A percentile compares a stretch with the other conserved stretches of the same genome.
These are phyloP conservation scores for Raddia distichophylla DNA, from an alignment of 176 grass and related monocot species.

Conservation along the genomic window DNA sequence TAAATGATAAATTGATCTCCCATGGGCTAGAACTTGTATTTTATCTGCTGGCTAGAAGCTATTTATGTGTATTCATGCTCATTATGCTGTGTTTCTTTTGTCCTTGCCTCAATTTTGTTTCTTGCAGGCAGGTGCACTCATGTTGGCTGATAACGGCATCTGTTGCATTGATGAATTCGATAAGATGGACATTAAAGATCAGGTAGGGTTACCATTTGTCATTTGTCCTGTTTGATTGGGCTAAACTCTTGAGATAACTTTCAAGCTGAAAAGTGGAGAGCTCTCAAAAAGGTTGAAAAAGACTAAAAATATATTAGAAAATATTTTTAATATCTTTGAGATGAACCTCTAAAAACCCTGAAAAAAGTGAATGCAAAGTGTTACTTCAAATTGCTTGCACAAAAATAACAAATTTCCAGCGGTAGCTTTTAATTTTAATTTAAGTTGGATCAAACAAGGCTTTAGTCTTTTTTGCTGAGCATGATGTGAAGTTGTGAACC, in stretches of 20 bases:
- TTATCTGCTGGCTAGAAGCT: slow-evolving; percentile 1
- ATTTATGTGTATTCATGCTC: background rate
- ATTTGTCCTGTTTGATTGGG: background rate
- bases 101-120: slow-evolving; percentile 24
- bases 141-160: slow-evolving; percentile 97
- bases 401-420: no score
- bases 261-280: no score
- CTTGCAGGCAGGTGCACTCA: slow-evolving; percentile 90
- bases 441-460: no score
- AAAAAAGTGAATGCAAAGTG: no score
- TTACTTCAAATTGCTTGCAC: no score
- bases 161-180: slow-evolving; percentile 99
- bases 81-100: slow-evolving; percentile 30
- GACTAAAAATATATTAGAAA: no score
- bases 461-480: background rate
- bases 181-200: slow-evolving; percentile 99
- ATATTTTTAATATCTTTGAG: no score
- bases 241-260: no score
- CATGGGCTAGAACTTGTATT: background rate
- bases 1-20: background rate
- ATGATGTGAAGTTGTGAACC: slow-evolving; percentile 26
- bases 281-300: no score
- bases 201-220: slow-evolving; percentile 44
- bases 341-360: no score
- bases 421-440: no score